Evolutionary conservation across 2,329 filamentous ascomycete species (phyloP), one percentile per base, ranked within the genome.

Genomic region (Orbilia blumenaviensis): DNA sequence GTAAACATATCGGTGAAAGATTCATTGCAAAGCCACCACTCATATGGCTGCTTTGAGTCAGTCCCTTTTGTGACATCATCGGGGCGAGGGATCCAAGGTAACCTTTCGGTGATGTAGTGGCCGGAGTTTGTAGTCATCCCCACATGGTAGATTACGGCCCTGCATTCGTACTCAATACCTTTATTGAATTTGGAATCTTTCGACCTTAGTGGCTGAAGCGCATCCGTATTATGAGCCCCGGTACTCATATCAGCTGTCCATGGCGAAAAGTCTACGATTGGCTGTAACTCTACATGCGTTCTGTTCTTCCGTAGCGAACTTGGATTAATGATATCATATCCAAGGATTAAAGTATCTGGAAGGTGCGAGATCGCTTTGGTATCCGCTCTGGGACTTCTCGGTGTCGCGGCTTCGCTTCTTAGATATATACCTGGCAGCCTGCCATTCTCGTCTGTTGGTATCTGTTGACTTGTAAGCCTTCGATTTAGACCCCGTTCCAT

Each of bases 11-110:
- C 66, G 21, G 66, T 61, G 12, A 34, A 6, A 16, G 6, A 27
- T 32, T 69, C 66, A 34, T 69, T 62, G 29, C 66, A 69, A 18
- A 60, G 14, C 64, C 64, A 68, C 64, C 64, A 68, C 21, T 68
- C 64, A 16, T 68, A 23, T 23, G 50, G 64, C 14, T 60, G 38
- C 4, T 23, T 32, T n/a, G 36, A 8, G 3, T 44, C 63, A 3
- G 5, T 18, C 1, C 48, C 48, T n/a, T 14, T 3, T 23, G 38
- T 7, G 7, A 34, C 21, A 32, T 34, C 56, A 7, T 34, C 48
- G 8, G 61, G 29, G 36, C 8, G 25, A 9, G 60, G 60, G 16
- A 68, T 54, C 66, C 66, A 69, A 9, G 66, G 66, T 18, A 61
- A 12, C 9, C 66, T 50, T 1, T 69, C 54, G 14, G 54, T 54